Conservation (phyloP, 805 yeast genomes). For the Pichia thaimueangensis region DNA sequence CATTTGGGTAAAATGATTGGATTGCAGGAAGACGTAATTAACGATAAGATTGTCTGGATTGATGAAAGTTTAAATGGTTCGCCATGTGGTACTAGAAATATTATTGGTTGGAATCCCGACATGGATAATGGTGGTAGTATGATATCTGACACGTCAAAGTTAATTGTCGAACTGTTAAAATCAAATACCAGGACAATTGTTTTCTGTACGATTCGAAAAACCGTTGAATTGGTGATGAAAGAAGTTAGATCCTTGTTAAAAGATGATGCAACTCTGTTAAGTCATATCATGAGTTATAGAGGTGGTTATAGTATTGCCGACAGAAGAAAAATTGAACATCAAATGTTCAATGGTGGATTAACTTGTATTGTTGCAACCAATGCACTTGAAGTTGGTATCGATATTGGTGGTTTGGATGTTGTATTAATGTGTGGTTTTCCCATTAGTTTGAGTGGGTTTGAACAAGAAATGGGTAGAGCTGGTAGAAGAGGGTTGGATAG, state of each 20-base stretch:
- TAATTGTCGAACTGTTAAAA: constrained; percentile 59
- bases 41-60: constrained; percentile 50
- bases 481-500: constrained; percentile 87
- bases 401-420: constrained; percentile 87
- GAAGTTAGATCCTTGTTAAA: constrained; percentile 58
- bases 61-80: constrained; percentile 67
- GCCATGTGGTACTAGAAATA: constrained; percentile 70
- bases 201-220: constrained; percentile 79
- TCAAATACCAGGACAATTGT: constrained; percentile 74
- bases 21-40: constrained; percentile 29
- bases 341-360: constrained; percentile 83
- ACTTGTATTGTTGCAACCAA: constrained; percentile 90
- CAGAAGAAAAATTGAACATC: constrained; percentile 78
- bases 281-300: constrained; percentile 85
- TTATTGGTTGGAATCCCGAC: constrained; percentile 85
- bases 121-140: constrained; percentile 55
- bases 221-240: constrained; percentile 83
- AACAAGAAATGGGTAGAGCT: constrained; percentile 96
- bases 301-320: constrained; percentile 91
- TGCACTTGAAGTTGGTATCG: constrained; percentile 93
- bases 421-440: constrained; percentile 94
- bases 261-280: constrained; percentile 38
- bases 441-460: constrained; percentile 72
- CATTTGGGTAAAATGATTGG: constrained; percentile 79
- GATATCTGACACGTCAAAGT: constrained; percentile 67